phyloP scores from a whole-genome alignment of 2,329 filamentous ascomycete species.

The Sclerotinia trifoliorum region DNA sequence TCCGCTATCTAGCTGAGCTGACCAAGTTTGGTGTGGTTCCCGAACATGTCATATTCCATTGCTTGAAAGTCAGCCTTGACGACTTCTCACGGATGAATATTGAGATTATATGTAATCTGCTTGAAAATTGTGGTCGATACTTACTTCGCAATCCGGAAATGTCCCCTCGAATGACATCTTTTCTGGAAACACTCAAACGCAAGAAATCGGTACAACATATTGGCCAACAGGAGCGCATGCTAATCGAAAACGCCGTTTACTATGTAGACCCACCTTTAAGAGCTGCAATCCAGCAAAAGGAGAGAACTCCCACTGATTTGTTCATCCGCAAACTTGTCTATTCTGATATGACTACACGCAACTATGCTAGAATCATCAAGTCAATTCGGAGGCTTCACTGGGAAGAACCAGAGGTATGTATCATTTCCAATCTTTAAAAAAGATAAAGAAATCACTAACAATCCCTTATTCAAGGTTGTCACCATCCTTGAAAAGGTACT shows the following conservation, averaged over 20 bases:
- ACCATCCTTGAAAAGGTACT: constrained; percentile 73
- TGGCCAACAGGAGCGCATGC: constrained; percentile 93
- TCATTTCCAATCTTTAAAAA: not conserved
- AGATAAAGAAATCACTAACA: constrained; percentile 1
- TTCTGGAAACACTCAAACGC: constrained; percentile 89
- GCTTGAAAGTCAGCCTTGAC: constrained; percentile 93
- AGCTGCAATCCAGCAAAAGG: constrained; percentile 93
- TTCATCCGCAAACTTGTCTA: constrained; percentile 94
- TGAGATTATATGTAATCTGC: constrained; percentile 92
- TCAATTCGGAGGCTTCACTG: constrained; percentile 94
- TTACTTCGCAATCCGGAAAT: constrained; percentile 90
- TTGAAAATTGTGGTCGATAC: constrained; percentile 96
- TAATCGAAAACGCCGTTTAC: constrained; percentile 97
- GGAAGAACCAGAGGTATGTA: constrained; percentile 78
- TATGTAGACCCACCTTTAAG: constrained; percentile 95
- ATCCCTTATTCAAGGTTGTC: constrained; percentile 34
- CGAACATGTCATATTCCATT: constrained; percentile 98
- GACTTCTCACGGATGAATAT: constrained; percentile 99
- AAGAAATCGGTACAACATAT: constrained; percentile 97
- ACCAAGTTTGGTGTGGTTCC: constrained; percentile 98
- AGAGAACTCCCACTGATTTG: constrained; percentile 86
- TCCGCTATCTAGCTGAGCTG: constrained; percentile 94
- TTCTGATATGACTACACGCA: constrained; percentile 88
- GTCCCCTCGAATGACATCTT: constrained; percentile 86
- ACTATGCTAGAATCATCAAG: constrained; percentile 89